These are phyloP conservation scores for Globisporangium spinosum DNA, from an alignment of 352 stramenopile genomes.

Conservation along the genomic window DNA sequence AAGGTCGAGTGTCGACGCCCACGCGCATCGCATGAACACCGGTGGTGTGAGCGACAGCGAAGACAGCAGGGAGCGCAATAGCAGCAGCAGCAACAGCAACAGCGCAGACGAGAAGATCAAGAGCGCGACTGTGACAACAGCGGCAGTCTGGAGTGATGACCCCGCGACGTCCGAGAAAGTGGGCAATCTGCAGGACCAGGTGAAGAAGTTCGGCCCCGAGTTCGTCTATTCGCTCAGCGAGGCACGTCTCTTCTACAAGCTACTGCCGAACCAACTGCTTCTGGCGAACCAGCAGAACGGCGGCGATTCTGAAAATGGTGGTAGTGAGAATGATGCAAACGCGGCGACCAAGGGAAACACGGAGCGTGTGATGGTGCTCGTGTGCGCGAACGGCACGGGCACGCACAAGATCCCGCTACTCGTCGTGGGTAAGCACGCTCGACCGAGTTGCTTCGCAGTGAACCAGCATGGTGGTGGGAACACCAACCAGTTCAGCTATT, in stretches of 20 bases:
- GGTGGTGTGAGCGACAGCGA: background rate
- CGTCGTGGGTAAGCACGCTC: conserved; percentile 43
- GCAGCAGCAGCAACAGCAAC: background rate
- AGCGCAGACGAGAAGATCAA: background rate
- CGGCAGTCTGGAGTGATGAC: conserved; percentile 9
- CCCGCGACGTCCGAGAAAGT: conserved; percentile 10
- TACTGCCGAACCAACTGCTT: conserved; percentile 29
- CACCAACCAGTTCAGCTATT: background rate
- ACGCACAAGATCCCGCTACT: conserved; percentile 55
- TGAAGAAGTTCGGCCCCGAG: conserved; percentile 33
- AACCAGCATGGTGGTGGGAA: conserved; percentile 10
- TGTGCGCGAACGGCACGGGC: conserved; percentile 48
- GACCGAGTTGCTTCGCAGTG: conserved; percentile 24
- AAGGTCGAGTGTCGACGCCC: background rate
- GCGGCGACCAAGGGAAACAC: conserved; percentile 24
- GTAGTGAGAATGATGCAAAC: background rate
- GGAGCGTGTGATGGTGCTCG: conserved; percentile 38
- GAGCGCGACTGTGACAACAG: background rate
- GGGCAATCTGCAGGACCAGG: conserved; percentile 15
- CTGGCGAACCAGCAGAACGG: conserved; percentile 1
- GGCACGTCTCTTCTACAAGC: conserved; percentile 47
- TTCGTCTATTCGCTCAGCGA: conserved; percentile 54
- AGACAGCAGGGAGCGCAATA: background rate
- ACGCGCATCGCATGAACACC: conserved; percentile 1
- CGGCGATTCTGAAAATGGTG: conserved; percentile 4